Base-by-base conservation (phyloP, 2,329 filamentous ascomycete species). In the Fusarium devonianum region DNA sequence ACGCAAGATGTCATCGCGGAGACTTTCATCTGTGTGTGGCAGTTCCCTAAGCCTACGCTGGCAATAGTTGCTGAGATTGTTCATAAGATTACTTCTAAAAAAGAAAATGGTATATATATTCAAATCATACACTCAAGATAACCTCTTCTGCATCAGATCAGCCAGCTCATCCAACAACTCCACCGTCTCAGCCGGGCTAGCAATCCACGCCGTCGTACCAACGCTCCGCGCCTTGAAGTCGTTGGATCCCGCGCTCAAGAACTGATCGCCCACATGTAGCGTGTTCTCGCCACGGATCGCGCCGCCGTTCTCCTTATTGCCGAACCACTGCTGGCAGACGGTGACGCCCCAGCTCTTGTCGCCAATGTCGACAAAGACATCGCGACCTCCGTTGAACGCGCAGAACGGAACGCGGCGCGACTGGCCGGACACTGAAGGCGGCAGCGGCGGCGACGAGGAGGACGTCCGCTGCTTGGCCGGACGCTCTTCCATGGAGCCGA, bases 361-460 rank as follows among this genome's bases (percentile, higher is more conserved):
- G 46, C 94, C 94, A 67, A 99, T 97, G 70, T 99, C 94, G 43
- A 99, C 92, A 73, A 99, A 99, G 30, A 97, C 92, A 70, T 99
- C 94, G 55, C 94, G 93, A 9, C 94, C 94, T 43, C 93, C 94
- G 71, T 99, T 99, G 78, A 99, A 99, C 16, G 94, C 94, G 69
- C 94, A 99, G 68, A 97, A 99, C 0, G 94, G 94, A 22, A 99
- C 76, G 17, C 68, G 61, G 6, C 66, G 64, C 18, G 63, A 63
- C 60, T 62, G 60, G 8, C 34, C 37, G 12, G 30, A 57, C 9
- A 43, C 57, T 8, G 49, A 44, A 4, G 53, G 46, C 4, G 53
- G 56, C 2, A 56, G 35, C 7, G 61, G 49, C 29, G 40, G 61
- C 50, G 51, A 46, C 32, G 53, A 59, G 45, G 49, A 44, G 14